phyloP scores from a whole-genome alignment of 768 basidiomycete genomes.

The Austroboletus festivus region DNA sequence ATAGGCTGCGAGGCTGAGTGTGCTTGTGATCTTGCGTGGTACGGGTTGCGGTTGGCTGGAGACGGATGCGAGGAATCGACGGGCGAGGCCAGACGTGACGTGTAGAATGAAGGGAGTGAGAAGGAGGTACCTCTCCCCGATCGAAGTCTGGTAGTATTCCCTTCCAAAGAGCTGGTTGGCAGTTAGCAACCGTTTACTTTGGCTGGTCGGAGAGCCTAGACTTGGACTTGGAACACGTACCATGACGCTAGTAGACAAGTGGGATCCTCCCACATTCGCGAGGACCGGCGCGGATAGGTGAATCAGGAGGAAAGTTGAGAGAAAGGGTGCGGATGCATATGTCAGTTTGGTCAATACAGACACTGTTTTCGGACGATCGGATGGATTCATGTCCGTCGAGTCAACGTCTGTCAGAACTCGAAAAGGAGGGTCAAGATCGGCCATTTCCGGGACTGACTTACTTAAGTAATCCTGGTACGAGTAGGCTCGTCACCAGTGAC shows the following conservation, averaged over 20 bases:
- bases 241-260: slow-evolving; percentile 69
- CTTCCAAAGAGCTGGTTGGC: slow-evolving; percentile 68
- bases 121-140: slow-evolving; percentile 67
- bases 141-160: slow-evolving; percentile 78
- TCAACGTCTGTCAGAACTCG: too few species aligned
- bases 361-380: slow-evolving; percentile 1
- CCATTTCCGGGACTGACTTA: too few species aligned
- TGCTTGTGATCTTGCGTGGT: slow-evolving; percentile 37
- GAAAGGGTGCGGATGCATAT: slow-evolving; percentile 73
- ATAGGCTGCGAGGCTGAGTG: slow-evolving; percentile 64
- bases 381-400: slow-evolving; percentile 7
- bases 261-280: slow-evolving; percentile 69
- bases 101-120: slow-evolving; percentile 67
- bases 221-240: slow-evolving; percentile 47
- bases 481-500: too few species aligned
- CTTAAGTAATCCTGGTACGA: too few species aligned
- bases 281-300: slow-evolving; percentile 74
- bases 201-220: too few species aligned
- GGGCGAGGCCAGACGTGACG: slow-evolving; percentile 52
- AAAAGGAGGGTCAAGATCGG: too few species aligned
- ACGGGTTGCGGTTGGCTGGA: too few species aligned
- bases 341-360: slow-evolving; percentile 51
- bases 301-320: slow-evolving; percentile 68
- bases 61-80: slow-evolving; percentile 50
- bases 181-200: too few species aligned